Conservation (phyloP, 257 asterid species). For the Gynochthodes officinalis region DNA sequence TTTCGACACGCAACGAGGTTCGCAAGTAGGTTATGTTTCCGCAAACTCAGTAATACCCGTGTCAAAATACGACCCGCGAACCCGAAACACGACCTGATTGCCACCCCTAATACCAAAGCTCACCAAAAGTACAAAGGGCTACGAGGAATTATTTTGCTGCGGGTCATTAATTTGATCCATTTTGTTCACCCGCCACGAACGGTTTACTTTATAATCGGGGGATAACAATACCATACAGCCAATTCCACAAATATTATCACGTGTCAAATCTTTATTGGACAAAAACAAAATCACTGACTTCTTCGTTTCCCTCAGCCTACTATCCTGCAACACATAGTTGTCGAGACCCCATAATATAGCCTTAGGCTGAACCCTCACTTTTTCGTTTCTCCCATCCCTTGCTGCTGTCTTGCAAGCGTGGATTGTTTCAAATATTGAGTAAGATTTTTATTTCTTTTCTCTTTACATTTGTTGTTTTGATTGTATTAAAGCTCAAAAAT, state of each 20-base stretch:
- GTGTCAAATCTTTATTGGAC: background rate
- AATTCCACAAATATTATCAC: background rate
- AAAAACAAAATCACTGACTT: background rate
- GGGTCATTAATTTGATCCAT: no score
- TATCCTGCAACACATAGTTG: background rate
- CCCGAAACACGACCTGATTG: no score
- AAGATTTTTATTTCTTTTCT: constrained; percentile 2
- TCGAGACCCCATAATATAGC: background rate
- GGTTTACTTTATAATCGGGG: background rate
- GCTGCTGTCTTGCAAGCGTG: background rate
- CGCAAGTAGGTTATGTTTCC: no score
- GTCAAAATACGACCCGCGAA: no score
- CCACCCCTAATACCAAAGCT: no score
- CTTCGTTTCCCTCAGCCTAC: background rate
- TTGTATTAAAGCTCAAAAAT: background rate
- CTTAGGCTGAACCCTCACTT: constrained; percentile 19
- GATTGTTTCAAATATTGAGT: constrained; percentile 15
- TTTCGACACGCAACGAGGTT: no score
- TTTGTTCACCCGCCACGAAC: no score
- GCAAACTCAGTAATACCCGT: no score
- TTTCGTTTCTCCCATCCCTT: constrained; percentile 11
- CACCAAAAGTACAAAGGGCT: no score
- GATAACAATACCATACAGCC: constrained; percentile 6
- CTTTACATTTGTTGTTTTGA: background rate
- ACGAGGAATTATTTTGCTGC: no score